phyloP scores from a whole-genome alignment of 306 rosid species.

The Vigna reflexopilosa region DNA sequence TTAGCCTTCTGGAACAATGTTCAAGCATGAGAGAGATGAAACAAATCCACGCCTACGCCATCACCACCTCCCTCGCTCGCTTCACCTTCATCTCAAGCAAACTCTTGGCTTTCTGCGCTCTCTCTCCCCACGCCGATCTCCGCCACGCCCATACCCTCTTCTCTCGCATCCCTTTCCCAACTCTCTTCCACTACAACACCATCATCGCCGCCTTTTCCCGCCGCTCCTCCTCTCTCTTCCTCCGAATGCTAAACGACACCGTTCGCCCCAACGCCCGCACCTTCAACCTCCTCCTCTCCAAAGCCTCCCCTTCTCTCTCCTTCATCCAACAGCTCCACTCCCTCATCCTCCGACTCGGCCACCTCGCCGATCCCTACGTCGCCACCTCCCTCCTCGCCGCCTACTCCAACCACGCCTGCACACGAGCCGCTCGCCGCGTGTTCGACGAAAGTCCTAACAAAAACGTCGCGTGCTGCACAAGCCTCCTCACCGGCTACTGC shows the following conservation, averaged over 20 bases:
- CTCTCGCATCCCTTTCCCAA: constrained; percentile 42
- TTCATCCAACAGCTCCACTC: constrained; percentile 43
- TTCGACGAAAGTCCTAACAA: constrained; percentile 46
- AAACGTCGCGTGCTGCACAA: constrained; percentile 54
- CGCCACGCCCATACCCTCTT: constrained; percentile 44
- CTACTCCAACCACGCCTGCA: constrained; percentile 31
- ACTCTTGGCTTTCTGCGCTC: constrained; percentile 45
- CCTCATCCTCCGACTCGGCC: constrained; percentile 30
- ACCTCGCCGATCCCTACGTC: constrained; percentile 35
- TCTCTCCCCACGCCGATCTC: constrained; percentile 34
- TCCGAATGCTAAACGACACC: constrained; percentile 35
- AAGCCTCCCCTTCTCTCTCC: constrained; percentile 3
- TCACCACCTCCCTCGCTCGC: constrained; percentile 45
- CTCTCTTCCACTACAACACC: constrained; percentile 50
- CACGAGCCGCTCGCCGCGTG: constrained; percentile 38
- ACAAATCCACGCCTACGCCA: constrained; percentile 52
- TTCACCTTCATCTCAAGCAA: constrained; percentile 52
- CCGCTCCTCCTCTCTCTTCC: constrained; percentile 32
- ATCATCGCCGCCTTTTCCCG: constrained; percentile 39
- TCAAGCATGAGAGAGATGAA: constrained; percentile 35
- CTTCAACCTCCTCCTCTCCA: neutral
- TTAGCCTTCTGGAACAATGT: constrained; percentile 43
- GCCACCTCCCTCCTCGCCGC: constrained; percentile 37
- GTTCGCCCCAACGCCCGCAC: constrained; percentile 48
- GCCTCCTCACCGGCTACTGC: constrained; percentile 48